These are phyloP conservation scores for Tolypocladium paradoxum DNA, from an alignment of 2,329 filamentous ascomycete species.

Conservation along the genomic window DNA sequence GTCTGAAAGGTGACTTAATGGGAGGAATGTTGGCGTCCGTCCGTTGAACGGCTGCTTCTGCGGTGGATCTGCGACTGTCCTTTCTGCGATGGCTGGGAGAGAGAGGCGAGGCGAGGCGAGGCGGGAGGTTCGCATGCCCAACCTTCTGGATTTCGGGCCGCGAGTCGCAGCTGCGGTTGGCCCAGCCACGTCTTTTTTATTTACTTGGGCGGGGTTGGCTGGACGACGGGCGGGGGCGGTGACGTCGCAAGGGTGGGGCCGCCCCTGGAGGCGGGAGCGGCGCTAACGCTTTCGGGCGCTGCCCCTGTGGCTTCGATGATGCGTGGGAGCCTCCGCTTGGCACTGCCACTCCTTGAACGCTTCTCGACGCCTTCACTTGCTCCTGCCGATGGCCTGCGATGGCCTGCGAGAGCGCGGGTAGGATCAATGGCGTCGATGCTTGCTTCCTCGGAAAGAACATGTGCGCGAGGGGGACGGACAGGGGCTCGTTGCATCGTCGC, in stretches of 20 bases:
- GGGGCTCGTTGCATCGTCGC: no score
- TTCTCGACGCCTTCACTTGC: no score
- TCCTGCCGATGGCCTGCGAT: no score
- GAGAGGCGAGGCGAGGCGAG: background rate
- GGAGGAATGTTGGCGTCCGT: background rate
- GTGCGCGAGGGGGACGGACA: no score
- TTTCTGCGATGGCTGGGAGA: conserved; percentile 2
- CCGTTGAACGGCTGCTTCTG: background rate
- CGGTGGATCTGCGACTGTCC: background rate
- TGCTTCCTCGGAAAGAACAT: no score
- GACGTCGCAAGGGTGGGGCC: conserved; percentile 7
- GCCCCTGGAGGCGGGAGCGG: background rate
- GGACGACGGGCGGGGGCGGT: conserved; percentile 11
- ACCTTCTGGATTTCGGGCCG: conserved; percentile 4
- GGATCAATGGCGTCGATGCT: no score
- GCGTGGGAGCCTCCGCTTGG: no score
- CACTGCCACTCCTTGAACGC: no score
- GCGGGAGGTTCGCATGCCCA: background rate
- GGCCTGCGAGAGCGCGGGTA: no score
- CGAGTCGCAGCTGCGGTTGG: conserved; percentile 11
- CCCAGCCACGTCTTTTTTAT: conserved; percentile 22
- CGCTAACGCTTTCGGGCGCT: background rate
- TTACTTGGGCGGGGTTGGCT: conserved; percentile 16
- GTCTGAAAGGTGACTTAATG: background rate
- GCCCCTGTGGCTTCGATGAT: no score